Percentiles rank a stretch among this genome's conserved stretches.
These are phyloP conservation scores for Calocybe indica DNA, from an alignment of 768 basidiomycete species.

Conservation along the genomic window DNA sequence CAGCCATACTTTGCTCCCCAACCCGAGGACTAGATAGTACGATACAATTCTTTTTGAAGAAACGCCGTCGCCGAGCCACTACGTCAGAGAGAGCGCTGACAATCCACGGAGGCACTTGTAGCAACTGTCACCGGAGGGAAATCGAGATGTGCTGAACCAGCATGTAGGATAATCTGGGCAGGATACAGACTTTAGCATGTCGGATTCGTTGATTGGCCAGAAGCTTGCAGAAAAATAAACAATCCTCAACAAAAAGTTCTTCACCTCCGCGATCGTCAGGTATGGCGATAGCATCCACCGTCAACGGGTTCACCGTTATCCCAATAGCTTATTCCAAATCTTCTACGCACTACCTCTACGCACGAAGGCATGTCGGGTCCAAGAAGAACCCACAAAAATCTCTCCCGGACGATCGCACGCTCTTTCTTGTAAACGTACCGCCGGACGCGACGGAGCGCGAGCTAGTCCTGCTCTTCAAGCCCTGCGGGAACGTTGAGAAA, in stretches of 20 bases:
- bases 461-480: conserved; percentile 69
- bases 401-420: conserved; percentile 56
- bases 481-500: conserved; percentile 70
- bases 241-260: neutral
- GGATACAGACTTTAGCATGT: no score
- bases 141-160: no score
- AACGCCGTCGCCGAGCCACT: no score
- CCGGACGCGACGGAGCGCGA: conserved; percentile 85
- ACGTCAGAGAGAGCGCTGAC: no score
- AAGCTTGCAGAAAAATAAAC: neutral
- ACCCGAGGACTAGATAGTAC: no score
- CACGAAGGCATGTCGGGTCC: conserved; percentile 54
- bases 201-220: neutral
- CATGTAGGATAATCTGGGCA: no score
- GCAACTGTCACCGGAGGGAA: no score
- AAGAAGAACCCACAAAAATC: conserved; percentile 26
- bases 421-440: conserved; percentile 87
- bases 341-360: conserved; percentile 71
- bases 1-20: no score
- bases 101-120: no score
- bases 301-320: conserved; percentile 45
- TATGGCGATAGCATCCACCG: conserved; percentile 22
- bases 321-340: conserved; percentile 36
- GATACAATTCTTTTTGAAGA: no score
- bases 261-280: no score